These are phyloP conservation scores for Triticum turgidum DNA, from an alignment of 176 grass and related monocot genomes.

Conservation along the genomic window DNA sequence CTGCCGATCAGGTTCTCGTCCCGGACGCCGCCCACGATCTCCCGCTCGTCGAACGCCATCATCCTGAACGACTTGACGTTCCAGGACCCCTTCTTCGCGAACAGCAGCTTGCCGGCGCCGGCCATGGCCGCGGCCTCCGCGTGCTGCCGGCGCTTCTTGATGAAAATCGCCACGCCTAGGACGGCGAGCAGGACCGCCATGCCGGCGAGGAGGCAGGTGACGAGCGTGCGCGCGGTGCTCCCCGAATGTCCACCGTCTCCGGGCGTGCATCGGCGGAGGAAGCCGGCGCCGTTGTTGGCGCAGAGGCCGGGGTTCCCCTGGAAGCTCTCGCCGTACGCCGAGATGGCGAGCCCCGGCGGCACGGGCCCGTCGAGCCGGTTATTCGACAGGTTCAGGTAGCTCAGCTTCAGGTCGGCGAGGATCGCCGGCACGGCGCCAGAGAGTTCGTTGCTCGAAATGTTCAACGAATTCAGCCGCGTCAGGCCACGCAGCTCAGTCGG, in stretches of 20 bases:
- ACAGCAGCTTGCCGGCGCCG: constrained; percentile 21
- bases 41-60: constrained; percentile 72
- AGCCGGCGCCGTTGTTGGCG: constrained; percentile 25
- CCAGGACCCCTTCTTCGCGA: constrained; percentile 69
- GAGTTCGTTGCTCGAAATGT: constrained; percentile 61
- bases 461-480: constrained; percentile 53
- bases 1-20: constrained; percentile 83
- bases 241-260: not conserved
- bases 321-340: constrained; percentile 67
- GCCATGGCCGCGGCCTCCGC: not conserved
- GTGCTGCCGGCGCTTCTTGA: constrained; percentile 37
- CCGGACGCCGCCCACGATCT: constrained; percentile 64
- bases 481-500: constrained; percentile 56
- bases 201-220: constrained; percentile 51
- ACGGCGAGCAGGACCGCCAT: constrained; percentile 43
- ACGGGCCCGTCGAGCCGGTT: constrained; percentile 60
- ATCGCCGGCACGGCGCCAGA: constrained; percentile 58
- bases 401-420: constrained; percentile 64
- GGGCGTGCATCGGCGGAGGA: constrained; percentile 43
- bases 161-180: constrained; percentile 43
- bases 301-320: constrained; percentile 69
- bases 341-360: constrained; percentile 54
- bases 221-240: constrained; percentile 30
- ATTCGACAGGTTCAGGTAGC: constrained; percentile 55
- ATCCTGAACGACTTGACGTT: constrained; percentile 77